phyloP scores from a whole-genome alignment of 2,329 filamentous ascomycete species.

The Paramyrothecium roridum region DNA sequence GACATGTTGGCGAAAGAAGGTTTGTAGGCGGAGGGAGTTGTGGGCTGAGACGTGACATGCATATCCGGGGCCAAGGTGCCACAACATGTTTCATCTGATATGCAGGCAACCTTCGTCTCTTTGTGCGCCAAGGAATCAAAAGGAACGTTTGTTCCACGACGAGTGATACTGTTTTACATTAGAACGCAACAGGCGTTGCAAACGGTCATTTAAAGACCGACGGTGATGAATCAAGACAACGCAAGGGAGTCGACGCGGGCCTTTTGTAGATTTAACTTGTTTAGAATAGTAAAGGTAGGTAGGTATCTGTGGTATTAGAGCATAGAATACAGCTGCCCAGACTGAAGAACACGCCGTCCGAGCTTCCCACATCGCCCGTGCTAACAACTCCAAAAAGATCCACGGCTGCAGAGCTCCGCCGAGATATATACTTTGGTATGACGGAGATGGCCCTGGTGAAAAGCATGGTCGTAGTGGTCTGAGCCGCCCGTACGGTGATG shows the following conservation, averaged over 20 bases:
- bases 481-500: neutral
- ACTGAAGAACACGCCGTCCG: constrained; percentile 16
- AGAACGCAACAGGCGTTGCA: too few species aligned
- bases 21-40: constrained; percentile 7
- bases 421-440: neutral
- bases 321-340: constrained; percentile 24
- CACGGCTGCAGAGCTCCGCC: neutral
- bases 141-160: neutral
- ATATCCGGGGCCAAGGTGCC: too few species aligned
- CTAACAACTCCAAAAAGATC: neutral
- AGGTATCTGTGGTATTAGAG: constrained; percentile 32
- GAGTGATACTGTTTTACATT: too few species aligned
- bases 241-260: neutral
- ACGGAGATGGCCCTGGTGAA: neutral
- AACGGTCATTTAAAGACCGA: neutral
- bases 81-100: neutral
- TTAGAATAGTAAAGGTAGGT: constrained; percentile 5
- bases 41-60: neutral
- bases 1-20: constrained; percentile 72
- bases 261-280: neutral
- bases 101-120: neutral
- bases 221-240: neutral
- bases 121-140: neutral
- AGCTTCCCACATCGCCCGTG: neutral
- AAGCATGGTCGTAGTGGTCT: neutral